phyloP scores from a whole-genome alignment of 2,329 filamentous ascomycete genomes.

The Cladosporium austrohemisphaericum region DNA sequence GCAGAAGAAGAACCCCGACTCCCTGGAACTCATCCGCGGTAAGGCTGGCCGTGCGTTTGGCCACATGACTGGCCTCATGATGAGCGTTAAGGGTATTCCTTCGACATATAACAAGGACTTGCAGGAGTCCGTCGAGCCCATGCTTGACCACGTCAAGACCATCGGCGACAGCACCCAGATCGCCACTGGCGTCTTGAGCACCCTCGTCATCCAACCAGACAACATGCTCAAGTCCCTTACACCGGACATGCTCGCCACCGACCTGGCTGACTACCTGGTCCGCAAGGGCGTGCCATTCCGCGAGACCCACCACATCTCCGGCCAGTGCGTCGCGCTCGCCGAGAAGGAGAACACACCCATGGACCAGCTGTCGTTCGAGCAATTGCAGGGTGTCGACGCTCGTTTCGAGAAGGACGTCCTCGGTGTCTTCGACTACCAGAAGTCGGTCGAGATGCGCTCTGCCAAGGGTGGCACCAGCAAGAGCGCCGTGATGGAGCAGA shows the following conservation, averaged over 20 bases:
- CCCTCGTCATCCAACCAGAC: conserved; percentile 64
- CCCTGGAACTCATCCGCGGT: conserved; percentile 70
- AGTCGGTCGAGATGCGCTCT: conserved; percentile 73
- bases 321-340: conserved; percentile 66
- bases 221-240: conserved; percentile 77
- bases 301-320: conserved; percentile 75
- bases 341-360: conserved; percentile 65
- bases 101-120: conserved; percentile 88
- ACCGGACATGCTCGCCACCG: conserved; percentile 76
- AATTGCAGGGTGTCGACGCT: conserved; percentile 64
- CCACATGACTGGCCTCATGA: conserved; percentile 76
- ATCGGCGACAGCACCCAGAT: conserved; percentile 78
- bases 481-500: conserved; percentile 62
- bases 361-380: conserved; percentile 63
- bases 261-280: conserved; percentile 63
- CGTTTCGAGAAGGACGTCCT: conserved; percentile 70
- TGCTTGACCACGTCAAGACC: conserved; percentile 80
- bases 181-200: conserved; percentile 74
- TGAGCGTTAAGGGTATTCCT: conserved; percentile 70
- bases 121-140: conserved; percentile 83
- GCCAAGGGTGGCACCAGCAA: conserved; percentile 76
- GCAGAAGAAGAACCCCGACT: conserved; percentile 80
- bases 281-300: conserved; percentile 70
- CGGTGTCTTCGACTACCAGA: conserved; percentile 73
- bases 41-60: conserved; percentile 75